phyloP scores from a whole-genome alignment of 2,329 filamentous ascomycete genomes.

The Trichoderma guizhouense region DNA sequence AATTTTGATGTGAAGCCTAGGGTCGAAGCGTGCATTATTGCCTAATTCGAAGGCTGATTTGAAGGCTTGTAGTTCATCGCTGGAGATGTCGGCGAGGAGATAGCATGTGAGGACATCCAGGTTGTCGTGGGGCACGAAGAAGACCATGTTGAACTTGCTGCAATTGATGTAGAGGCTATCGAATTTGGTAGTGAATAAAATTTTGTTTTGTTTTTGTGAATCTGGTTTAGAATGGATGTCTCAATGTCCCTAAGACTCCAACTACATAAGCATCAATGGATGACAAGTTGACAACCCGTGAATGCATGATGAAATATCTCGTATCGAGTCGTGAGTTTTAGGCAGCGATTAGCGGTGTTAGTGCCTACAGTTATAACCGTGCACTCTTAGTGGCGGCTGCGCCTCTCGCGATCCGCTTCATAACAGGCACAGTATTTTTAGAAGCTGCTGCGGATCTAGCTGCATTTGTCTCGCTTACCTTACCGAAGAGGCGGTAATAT shows the following conservation, averaged over 20 bases:
- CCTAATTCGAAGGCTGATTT: constrained; percentile 25
- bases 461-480: background rate
- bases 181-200: background rate
- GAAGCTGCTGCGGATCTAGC: background rate
- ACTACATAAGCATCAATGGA: background rate
- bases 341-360: background rate
- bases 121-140: background rate
- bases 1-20: constrained; percentile 25
- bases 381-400: background rate
- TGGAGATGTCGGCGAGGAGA: background rate
- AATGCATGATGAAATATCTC: background rate
- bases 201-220: background rate
- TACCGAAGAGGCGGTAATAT: background rate
- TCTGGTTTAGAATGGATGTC: background rate
- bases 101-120: background rate
- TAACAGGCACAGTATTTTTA: constrained; percentile 1
- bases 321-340: background rate
- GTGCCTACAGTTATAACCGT: background rate
- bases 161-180: background rate
- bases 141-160: constrained; percentile 3
- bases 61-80: constrained; percentile 10
- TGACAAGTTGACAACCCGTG: background rate
- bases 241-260: background rate
- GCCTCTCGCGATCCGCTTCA: constrained; percentile 5
- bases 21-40: constrained; percentile 21